These are phyloP conservation scores for Staphylotrichum tortipilum DNA, from an alignment of 495 filamentous ascomycete genomes.

Conservation along the genomic window DNA sequence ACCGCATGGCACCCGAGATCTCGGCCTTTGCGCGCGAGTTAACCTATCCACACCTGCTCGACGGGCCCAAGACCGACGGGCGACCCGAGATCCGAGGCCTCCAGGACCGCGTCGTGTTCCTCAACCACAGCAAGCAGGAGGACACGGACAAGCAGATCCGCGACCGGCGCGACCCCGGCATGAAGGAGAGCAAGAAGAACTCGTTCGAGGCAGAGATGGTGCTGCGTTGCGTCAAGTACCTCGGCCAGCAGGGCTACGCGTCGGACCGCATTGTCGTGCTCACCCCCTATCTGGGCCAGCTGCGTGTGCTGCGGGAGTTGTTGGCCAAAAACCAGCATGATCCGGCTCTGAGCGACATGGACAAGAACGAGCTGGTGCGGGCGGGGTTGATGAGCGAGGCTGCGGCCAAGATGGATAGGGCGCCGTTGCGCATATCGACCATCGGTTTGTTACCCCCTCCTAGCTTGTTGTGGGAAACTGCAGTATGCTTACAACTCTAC, in stretches of 20 bases:
- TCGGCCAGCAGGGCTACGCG: constrained; percentile 69
- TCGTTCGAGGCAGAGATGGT: constrained; percentile 60
- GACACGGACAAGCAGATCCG: constrained; percentile 27
- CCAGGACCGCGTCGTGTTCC: constrained; percentile 53
- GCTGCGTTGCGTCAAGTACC: constrained; percentile 58
- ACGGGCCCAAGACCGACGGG: constrained; percentile 44
- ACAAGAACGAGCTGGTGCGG: constrained; percentile 56
- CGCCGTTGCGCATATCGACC: constrained; percentile 52
- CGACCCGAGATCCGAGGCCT: constrained; percentile 51
- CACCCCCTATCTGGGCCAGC: constrained; percentile 67
- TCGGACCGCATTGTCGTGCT: constrained; percentile 59
- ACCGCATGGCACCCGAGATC: constrained; percentile 65
- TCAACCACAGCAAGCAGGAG: constrained; percentile 55
- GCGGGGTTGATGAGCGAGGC: constrained; percentile 54
- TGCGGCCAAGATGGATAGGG: constrained; percentile 43
- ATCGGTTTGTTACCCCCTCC: constrained; percentile 41
- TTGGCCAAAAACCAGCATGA: constrained; percentile 44
- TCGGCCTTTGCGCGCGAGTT: constrained; percentile 50
- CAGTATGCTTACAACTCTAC: not conserved
- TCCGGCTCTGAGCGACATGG: constrained; percentile 59
- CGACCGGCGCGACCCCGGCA: constrained; percentile 44
- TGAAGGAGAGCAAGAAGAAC: constrained; percentile 53
- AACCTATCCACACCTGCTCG: constrained; percentile 57
- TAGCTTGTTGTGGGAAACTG: not conserved
- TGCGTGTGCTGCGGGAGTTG: constrained; percentile 46